Evolutionary conservation across 2,329 filamentous ascomycete species (phyloP), one percentile per base, ranked within the genome.

Genomic region (Passalora sequoiae): DNA sequence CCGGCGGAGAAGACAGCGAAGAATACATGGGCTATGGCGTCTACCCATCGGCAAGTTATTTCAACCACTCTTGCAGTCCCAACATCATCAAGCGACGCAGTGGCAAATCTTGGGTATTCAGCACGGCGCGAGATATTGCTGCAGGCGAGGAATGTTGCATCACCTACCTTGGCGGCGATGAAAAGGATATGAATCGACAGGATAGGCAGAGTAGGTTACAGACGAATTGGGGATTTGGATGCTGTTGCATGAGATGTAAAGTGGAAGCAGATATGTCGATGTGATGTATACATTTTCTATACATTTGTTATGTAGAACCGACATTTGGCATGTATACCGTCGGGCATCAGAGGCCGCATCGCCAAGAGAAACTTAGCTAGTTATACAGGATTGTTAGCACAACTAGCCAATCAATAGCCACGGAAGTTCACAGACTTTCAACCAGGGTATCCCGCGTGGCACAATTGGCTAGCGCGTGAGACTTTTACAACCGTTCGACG

Each of bases 1-100:
- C 51, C 9, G 60, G 60, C 12, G 56, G 55, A 38, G 69, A 71
- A 38, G 69, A 69, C 25, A 68, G 67, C 6, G 64, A 66, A 6
- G 71, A 73, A 53, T 73, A 72, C 53, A 67, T 73, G 47, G 71
- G 70, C 12, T 74, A 69, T 37, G 69, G 66, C 1, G 63, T 72
- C 24, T 74, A 70, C 64, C 67, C 70, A 1, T 56, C 57, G 4
- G 70, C 71, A 1, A 69, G 65, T 47, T 73, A 71, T 55, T 74
- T 72, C 60, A 74, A 74, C 39, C 71, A 74, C 49, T 67, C 63
- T 4, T 74, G 71, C 52, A 55, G 39, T 12, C 69, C 70, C 17
- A 73, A 69, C 31, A 48, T 74, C 1, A 56, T 54, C 32, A 73
- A 73, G 61, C 56, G 49, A 29, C 57, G 70, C 7, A 56, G 57